These are phyloP conservation scores for Arthrobotrys sinensis DNA, from an alignment of 2,329 filamentous ascomycete genomes.

Conservation along the genomic window DNA sequence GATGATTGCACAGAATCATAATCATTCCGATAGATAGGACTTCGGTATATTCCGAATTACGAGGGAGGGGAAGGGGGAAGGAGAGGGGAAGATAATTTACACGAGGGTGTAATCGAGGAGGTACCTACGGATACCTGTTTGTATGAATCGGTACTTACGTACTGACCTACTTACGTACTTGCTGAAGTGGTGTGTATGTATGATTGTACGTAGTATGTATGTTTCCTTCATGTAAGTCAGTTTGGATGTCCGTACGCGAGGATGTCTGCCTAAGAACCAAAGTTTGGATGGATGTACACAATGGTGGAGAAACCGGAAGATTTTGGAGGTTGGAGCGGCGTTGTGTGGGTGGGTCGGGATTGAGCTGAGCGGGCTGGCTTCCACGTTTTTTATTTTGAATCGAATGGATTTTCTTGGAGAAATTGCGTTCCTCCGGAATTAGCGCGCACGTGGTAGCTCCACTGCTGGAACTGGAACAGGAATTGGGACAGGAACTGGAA, in stretches of 20 bases:
- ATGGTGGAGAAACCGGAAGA: conserved; percentile 33
- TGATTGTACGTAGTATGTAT: no score
- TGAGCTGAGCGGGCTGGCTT: conserved; percentile 60
- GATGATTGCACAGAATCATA: no score
- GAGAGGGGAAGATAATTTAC: no score
- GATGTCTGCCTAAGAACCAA: no score
- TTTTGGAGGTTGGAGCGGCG: conserved; percentile 21
- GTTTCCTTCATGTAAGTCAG: neutral
- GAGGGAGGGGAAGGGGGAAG: no score
- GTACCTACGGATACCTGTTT: neutral
- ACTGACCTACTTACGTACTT: neutral
- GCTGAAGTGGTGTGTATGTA: neutral
- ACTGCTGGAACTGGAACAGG: conserved; percentile 5
- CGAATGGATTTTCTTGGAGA: conserved; percentile 53
- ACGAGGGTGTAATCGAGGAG: no score
- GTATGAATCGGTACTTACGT: neutral
- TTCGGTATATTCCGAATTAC: no score
- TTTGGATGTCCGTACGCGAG: no score
- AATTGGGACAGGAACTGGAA: neutral
- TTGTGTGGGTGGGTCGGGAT: conserved; percentile 40
- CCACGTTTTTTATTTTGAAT: conserved; percentile 57
- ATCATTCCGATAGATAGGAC: no score
- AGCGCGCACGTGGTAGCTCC: conserved; percentile 58
- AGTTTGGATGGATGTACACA: neutral
- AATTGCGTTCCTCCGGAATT: conserved; percentile 62